Base-by-base conservation (phyloP, 2,329 filamentous ascomycete species). In the Colletotrichum lupini region DNA sequence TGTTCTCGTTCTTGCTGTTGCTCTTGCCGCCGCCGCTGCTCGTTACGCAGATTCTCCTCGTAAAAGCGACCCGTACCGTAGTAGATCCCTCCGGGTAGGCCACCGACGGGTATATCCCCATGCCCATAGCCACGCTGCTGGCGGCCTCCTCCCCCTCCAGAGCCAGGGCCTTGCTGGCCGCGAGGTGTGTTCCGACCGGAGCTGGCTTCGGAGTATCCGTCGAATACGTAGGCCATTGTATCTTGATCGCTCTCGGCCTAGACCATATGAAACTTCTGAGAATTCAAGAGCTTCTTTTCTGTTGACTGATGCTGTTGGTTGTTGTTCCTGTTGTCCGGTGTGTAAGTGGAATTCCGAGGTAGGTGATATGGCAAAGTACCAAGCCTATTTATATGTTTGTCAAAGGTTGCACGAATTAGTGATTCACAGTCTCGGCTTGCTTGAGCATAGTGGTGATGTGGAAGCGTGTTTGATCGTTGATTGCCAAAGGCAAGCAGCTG, bases 161-260 rank as follows among this genome's bases (percentile, higher is more conserved):
- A 6, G n/a, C n/a, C 28, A 9, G 30, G n/a, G 6, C 46, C 46
- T 37, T 30, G 46, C 12, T 16, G 52, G 24, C 28, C 12, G 14
- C 52, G 32, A 26, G 30, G 52, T 24, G 46, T 55, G n/a, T 64
- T 24, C 28, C 61, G 61, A 22, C n/a, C 55, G 0, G 26, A 42
- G 16, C 16, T 37, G 19, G 66, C 37, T 42, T 74, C 72, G 11
- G 68, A 72, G 67, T 72, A 72, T 11, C 62, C 62, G 24, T 74
- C 72, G 37, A 74, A 74, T 14, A 53, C 30, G 68, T 74, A 72
- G 1, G 37, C 49, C 70, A 72, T 72, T 32, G 42, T 46, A 26
- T 12, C 28, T 14, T 49, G 37, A 42, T 1, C 6, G 22, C 11
- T 42, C 30, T 11, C 3, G 8, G 30, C 30, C 30, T 4, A 32